Percentiles rank a stretch among this genome's conserved stretches.
These are phyloP conservation scores for Ceratocystis cacaofunesta DNA, from an alignment of 2,329 filamentous ascomycete species.

Conservation along the genomic window DNA sequence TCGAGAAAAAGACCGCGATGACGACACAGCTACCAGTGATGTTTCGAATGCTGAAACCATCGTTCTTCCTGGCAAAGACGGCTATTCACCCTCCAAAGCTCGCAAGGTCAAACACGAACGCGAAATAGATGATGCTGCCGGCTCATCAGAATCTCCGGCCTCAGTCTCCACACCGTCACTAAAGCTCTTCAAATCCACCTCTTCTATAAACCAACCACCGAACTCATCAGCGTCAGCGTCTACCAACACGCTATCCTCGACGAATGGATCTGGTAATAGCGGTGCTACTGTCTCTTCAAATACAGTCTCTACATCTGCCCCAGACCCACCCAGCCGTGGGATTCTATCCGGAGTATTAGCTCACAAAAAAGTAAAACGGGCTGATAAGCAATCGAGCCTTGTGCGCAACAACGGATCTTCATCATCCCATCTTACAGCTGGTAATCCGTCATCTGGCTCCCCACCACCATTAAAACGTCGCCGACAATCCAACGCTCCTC, in stretches of 20 bases:
- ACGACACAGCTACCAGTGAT: constrained; percentile 29
- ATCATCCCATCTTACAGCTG: neutral
- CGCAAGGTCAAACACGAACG: constrained; percentile 53
- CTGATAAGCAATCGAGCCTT: constrained; percentile 3
- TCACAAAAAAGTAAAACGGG: constrained; percentile 13
- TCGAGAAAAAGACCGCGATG: constrained; percentile 20
- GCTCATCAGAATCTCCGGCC: neutral
- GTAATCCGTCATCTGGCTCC: constrained; percentile 3
- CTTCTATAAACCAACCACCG: neutral
- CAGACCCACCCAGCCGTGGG: constrained; percentile 1
- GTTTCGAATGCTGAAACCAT: constrained; percentile 61
- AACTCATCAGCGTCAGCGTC: neutral
- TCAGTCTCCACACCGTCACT: neutral
- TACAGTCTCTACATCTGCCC: neutral
- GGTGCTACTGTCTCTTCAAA: neutral
- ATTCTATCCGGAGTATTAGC: constrained; percentile 11
- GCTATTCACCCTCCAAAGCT: constrained; percentile 46
- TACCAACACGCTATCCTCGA: neutral
- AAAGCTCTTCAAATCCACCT: constrained; percentile 4
- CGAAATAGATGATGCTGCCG: constrained; percentile 31
- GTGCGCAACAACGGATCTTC: neutral
- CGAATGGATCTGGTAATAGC: neutral
- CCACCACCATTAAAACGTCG: constrained; percentile 11
- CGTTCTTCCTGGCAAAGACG: constrained; percentile 50
- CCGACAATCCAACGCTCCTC: constrained; percentile 11